phyloP scores from a whole-genome alignment of 23 red algal species.

The Chondrus crispus region DNA sequence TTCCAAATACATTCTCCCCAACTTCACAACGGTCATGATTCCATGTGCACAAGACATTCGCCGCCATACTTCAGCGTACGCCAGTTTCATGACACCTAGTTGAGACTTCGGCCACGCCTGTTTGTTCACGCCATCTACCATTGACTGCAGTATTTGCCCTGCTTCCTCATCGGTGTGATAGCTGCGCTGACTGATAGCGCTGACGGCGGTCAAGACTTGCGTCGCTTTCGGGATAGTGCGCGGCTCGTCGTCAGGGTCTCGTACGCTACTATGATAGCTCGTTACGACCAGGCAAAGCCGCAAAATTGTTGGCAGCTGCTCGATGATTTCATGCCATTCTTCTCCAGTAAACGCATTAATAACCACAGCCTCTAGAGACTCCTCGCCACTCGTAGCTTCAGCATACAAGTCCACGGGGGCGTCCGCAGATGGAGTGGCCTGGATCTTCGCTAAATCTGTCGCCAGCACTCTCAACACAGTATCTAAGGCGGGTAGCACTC shows the following conservation, averaged over 20 bases:
- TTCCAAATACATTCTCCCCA: background rate
- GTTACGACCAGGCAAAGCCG: background rate
- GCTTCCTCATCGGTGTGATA: background rate
- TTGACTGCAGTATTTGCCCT: background rate
- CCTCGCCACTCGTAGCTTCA: background rate
- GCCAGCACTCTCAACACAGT: background rate
- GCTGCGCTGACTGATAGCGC: background rate
- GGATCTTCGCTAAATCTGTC: background rate
- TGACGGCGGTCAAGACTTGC: background rate
- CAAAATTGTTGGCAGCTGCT: background rate
- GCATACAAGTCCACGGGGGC: background rate
- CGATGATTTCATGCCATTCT: background rate
- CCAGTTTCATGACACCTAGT: background rate
- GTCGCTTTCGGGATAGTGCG: background rate
- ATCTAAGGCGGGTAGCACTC: background rate
- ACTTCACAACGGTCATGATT: background rate
- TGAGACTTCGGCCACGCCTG: background rate
- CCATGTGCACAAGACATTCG: conserved; percentile 14
- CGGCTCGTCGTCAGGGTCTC: background rate
- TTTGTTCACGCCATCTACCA: background rate
- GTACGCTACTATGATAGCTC: background rate
- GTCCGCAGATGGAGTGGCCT: background rate
- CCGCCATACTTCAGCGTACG: conserved; percentile 2
- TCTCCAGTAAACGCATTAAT: background rate
- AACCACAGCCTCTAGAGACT: background rate